Conservation (phyloP, 1,139 yeast species). For the Petasospora rhodanensis region DNA sequence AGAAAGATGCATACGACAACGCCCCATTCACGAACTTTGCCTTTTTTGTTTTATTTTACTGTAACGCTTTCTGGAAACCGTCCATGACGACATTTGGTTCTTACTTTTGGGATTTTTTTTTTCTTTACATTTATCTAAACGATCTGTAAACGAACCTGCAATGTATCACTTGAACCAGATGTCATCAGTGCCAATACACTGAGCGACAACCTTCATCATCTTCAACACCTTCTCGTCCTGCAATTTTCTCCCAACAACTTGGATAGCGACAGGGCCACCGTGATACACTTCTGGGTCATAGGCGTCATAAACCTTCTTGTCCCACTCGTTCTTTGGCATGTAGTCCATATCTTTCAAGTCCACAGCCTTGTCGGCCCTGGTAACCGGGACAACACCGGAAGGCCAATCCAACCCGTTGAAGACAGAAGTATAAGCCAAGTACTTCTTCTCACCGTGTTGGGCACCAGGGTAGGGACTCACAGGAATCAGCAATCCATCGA, state of each 20-base stretch:
- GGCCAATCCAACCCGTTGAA: constrained; percentile 57
- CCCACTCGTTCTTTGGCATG: constrained; percentile 19
- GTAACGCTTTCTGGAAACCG: no score
- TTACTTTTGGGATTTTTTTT: no score
- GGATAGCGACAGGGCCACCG: constrained; percentile 43
- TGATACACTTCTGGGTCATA: constrained; percentile 36
- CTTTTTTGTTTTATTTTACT: no score
- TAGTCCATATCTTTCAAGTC: constrained; percentile 18
- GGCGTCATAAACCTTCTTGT: constrained; percentile 19
- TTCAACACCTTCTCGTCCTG: constrained; percentile 42
- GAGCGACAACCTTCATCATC: constrained; percentile 30
- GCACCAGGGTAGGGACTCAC: constrained; percentile 42
- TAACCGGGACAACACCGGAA: constrained; percentile 56
- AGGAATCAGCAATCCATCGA: constrained; percentile 45
- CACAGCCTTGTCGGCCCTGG: constrained; percentile 37
- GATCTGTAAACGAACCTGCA: no score
- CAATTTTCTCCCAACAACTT: constrained; percentile 38
- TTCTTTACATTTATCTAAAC: no score
- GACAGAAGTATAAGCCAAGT: constrained; percentile 45
- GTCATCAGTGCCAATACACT: constrained; percentile 21
- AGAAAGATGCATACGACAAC: no score
- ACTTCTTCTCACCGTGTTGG: constrained; percentile 15
- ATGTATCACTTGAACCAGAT: no score
- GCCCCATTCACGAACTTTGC: no score
- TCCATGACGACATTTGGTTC: no score